Evolutionary conservation across 2,329 filamentous ascomycete genomes (phyloP).

Genomic region (Chaetothyriales sp.): DNA sequence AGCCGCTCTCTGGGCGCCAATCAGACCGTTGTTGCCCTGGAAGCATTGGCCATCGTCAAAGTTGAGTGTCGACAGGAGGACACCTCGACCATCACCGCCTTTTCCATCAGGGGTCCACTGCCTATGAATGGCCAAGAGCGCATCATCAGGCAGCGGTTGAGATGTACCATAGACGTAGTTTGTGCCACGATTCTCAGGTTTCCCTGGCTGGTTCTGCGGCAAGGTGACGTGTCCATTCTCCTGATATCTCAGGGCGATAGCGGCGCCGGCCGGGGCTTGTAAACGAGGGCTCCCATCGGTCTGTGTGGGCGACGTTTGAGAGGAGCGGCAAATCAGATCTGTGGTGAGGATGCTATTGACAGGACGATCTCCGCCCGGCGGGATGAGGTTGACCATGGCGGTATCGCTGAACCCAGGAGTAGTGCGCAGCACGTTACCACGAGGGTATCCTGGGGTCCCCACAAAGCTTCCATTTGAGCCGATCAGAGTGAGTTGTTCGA

Average conservation of each 20-base stretch:
- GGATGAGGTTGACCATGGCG: slow-evolving; percentile 49
- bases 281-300: slow-evolving; percentile 48
- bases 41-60: slow-evolving; percentile 89
- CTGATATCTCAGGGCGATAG: slow-evolving; percentile 50
- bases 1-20: slow-evolving; percentile 45
- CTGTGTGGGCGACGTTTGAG: slow-evolving; percentile 47
- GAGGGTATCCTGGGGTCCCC: slow-evolving; percentile 57
- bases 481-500: slow-evolving; percentile 60
- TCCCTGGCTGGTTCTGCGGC: slow-evolving; percentile 40
- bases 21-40: slow-evolving; percentile 49
- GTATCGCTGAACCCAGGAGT: slow-evolving; percentile 42
- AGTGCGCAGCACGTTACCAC: slow-evolving; percentile 49
- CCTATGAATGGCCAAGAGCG: slow-evolving; percentile 49
- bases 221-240: slow-evolving; percentile 65
- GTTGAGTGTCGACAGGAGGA: slow-evolving; percentile 59
- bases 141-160: slow-evolving; percentile 44
- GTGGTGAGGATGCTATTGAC: slow-evolving; percentile 33
- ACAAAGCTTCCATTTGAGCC: slow-evolving; percentile 58
- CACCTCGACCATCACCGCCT: slow-evolving; percentile 64
- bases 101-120: slow-evolving; percentile 66
- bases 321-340: slow-evolving; percentile 48
- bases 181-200: slow-evolving; percentile 52
- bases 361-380: slow-evolving; percentile 32
- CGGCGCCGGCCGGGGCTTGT: slow-evolving; percentile 43
- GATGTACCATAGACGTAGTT: slow-evolving; percentile 60